These are phyloP conservation scores for Rutstroemia sydowiana DNA, from an alignment of 2,329 filamentous ascomycete genomes.

Conservation along the genomic window DNA sequence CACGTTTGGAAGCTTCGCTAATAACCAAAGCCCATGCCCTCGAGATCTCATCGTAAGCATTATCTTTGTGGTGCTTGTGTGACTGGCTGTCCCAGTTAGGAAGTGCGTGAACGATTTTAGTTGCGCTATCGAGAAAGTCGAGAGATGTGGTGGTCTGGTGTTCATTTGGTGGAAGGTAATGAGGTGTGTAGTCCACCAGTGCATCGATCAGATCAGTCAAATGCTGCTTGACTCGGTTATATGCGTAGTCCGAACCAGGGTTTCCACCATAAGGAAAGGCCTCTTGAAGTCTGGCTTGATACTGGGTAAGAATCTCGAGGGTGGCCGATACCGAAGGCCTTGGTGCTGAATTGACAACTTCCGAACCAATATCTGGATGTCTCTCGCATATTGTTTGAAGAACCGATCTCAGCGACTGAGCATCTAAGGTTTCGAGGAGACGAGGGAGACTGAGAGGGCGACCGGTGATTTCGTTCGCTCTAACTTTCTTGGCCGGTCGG, in stretches of 20 bases:
- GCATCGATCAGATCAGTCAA: slow-evolving; percentile 78
- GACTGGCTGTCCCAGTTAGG: slow-evolving; percentile 86
- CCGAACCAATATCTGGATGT: slow-evolving; percentile 76
- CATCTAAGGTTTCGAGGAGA: slow-evolving; percentile 89
- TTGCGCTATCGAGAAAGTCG: slow-evolving; percentile 82
- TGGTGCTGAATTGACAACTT: slow-evolving; percentile 77
- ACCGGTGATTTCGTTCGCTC: slow-evolving; percentile 59
- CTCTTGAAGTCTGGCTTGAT: slow-evolving; percentile 68
- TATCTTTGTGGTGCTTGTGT: slow-evolving; percentile 88
- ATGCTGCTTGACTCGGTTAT: slow-evolving; percentile 81
- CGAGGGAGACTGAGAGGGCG: slow-evolving; percentile 61
- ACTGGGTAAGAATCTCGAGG: slow-evolving; percentile 71
- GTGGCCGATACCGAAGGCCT: slow-evolving; percentile 79
- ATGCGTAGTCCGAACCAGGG: slow-evolving; percentile 83
- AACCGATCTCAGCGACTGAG: slow-evolving; percentile 73
- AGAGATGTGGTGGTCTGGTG: slow-evolving; percentile 75
- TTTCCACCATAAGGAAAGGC: slow-evolving; percentile 83
- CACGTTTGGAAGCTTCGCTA: slow-evolving; percentile 81
- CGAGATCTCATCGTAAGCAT: slow-evolving; percentile 91
- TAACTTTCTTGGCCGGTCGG: slow-evolving; percentile 55
- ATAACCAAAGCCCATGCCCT: slow-evolving; percentile 91
- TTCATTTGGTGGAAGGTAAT: slow-evolving; percentile 90
- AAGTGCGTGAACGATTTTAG: slow-evolving; percentile 79
- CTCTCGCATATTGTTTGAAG: slow-evolving; percentile 88
- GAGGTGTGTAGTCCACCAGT: slow-evolving; percentile 86